Evolutionary conservation across 441 rosid genomes (phyloP), one percentile per base, ranked within the genome.

Genomic region (Theobroma grandiflorum): DNA sequence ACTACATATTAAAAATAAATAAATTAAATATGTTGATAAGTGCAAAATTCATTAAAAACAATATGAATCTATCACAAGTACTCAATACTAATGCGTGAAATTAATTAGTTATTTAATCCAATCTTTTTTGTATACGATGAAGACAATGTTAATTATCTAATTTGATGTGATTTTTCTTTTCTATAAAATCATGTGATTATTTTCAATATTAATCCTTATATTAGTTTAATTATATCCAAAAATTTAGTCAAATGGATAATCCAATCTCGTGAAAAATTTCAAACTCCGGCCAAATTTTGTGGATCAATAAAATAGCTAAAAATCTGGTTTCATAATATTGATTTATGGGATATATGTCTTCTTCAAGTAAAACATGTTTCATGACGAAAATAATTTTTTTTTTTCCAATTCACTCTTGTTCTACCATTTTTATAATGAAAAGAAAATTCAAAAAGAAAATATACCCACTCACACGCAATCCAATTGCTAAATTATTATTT

Each of bases 231-330:
- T 12, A 20, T 68, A 45, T 22, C 33, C 62, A 37, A 20, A 58
- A 8, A 5, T 74, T 26, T 43, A 74, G 20, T 74, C 67, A 58
- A 59, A 22, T 22, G n/a, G 26, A 22, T 72, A 72, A 12, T 50
- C 75, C 43, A 72, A 50, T 72, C 75, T 52, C 75, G 75, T 72
- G 74, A 70, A 70, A 14, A 6, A 26, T 70, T 68, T 6, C 18
- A 45, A 38, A 65, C 31, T 65, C 47, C 45, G 18, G 47, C 45
- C 70, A 65, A 65, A 15, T 65, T 66, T 18, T 10, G 4, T 20
- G 3, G 55, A 40, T 20, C 31, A n/a, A n/a, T 66, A 50, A 8
- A n/a, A 66, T 16, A 2, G 14, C 11, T 3, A 31, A 69, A 14
- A 42, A 12, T n/a, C 31, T 70, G 5, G 37, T 69, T 22, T 69